phyloP scores from a whole-genome alignment of 805 yeast species.

The Suhomyces sp. region DNA sequence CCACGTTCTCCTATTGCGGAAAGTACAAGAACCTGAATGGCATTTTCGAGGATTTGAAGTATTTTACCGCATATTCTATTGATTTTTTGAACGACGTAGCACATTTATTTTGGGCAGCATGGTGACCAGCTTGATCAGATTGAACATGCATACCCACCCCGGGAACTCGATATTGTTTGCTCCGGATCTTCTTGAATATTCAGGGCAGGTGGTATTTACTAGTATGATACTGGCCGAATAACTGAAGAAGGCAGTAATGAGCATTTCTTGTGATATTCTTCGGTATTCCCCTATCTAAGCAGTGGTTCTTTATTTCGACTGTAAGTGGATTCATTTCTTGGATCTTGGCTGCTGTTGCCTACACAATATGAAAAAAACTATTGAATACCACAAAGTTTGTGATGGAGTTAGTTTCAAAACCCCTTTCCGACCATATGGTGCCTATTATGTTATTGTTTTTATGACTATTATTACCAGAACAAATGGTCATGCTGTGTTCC shows the following conservation, averaged over 20 bases:
- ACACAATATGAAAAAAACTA: constrained; percentile 62
- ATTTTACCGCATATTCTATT: background rate
- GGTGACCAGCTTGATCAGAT: background rate
- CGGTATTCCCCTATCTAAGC: background rate
- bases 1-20: background rate
- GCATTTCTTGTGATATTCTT: background rate
- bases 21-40: background rate
- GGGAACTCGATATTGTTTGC: background rate
- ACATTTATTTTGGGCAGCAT: background rate
- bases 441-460: constrained; percentile 51
- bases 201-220: background rate
- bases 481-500: constrained; percentile 71
- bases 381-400: constrained; percentile 47
- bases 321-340: constrained; percentile 67
- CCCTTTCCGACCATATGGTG: constrained; percentile 53
- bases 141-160: background rate
- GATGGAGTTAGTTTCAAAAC: constrained; percentile 61
- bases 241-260: background rate
- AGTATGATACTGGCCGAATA: background rate
- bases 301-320: constrained; percentile 67
- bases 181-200: background rate
- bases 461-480: constrained; percentile 57
- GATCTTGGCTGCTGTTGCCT: constrained; percentile 52
- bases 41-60: background rate
- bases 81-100: background rate